Conservation (phyloP, 306 rosid genomes). For the Prunus armeniaca region DNA sequence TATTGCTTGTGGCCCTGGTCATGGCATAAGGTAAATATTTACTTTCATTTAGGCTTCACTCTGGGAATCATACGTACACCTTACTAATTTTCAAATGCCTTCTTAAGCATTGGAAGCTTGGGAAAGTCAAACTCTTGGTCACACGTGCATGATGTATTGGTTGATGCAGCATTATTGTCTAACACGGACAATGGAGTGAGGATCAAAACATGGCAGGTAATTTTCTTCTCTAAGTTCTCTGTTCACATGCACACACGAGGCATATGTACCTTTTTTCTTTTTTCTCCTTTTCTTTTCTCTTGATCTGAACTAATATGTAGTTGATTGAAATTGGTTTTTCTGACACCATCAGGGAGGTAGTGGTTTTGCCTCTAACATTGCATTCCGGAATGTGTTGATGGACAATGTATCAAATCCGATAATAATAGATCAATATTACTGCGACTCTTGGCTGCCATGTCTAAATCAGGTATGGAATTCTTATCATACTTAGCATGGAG, state of each 20-base stretch:
- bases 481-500: background rate
- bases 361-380: constrained; percentile 63
- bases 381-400: constrained; percentile 72
- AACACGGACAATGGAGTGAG: constrained; percentile 80
- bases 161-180: constrained; percentile 58
- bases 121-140: constrained; percentile 71
- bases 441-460: constrained; percentile 68
- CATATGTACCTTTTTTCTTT: background rate
- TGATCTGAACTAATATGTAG: background rate
- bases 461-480: constrained; percentile 59
- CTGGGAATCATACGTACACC: background rate
- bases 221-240: constrained; percentile 2
- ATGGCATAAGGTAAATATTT: constrained; percentile 78
- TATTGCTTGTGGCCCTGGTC: constrained; percentile 88
- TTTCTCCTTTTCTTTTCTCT: background rate
- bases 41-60: background rate
- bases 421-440: constrained; percentile 79
- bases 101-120: constrained; percentile 91
- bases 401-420: constrained; percentile 83
- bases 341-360: constrained; percentile 60
- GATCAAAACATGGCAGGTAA: constrained; percentile 98
- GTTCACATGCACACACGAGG: background rate
- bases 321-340: background rate
- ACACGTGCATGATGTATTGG: constrained; percentile 51
- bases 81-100: constrained; percentile 18